Percentiles rank a stretch among this genome's conserved stretches.
Evolutionary conservation across 2,329 filamentous ascomycete genomes (phyloP).

Genomic region (Alternaria sp.): DNA sequence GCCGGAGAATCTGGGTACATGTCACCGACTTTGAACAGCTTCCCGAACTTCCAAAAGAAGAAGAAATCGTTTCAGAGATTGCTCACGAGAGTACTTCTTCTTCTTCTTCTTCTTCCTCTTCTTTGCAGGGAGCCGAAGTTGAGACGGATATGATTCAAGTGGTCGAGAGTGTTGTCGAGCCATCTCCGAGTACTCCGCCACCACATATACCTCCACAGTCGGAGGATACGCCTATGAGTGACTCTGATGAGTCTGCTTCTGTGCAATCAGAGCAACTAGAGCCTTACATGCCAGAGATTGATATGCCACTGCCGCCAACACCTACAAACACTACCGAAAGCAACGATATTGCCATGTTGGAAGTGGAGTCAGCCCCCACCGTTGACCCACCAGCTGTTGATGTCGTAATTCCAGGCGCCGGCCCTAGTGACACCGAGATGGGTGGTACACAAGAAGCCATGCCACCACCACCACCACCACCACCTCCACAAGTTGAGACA

Average conservation of each 20-base stretch:
- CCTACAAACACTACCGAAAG: slow-evolving; percentile 11
- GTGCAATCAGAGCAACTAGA: slow-evolving; percentile 12
- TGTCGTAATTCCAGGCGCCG: slow-evolving; percentile 29
- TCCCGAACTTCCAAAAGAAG: slow-evolving; percentile 39
- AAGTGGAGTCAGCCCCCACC: slow-evolving; percentile 25
- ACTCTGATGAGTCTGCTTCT: slow-evolving; percentile 41
- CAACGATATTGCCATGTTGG: slow-evolving; percentile 39
- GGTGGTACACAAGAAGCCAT: slow-evolving; percentile 45
- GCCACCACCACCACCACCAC: slow-evolving; percentile 37
- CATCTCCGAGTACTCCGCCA: slow-evolving; percentile 10
- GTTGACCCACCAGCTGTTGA: slow-evolving; percentile 35
- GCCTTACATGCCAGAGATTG: slow-evolving; percentile 14
- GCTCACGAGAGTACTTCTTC: background rate
- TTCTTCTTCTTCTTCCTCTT: background rate
- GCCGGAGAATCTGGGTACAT: slow-evolving; percentile 48
- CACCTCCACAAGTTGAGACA: slow-evolving; percentile 27
- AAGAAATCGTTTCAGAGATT: background rate
- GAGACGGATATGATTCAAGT: slow-evolving; percentile 2
- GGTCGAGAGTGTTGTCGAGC: slow-evolving; percentile 11
- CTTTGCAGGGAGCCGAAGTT: background rate
- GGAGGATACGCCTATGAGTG: slow-evolving; percentile 53
- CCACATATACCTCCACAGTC: slow-evolving; percentile 20
- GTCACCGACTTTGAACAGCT: slow-evolving; percentile 43
- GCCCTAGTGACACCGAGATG: slow-evolving; percentile 48
- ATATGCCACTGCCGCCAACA: background rate